Base-by-base conservation (phyloP, 331 rosid genomes). In the Rosa hybrid region DNA sequence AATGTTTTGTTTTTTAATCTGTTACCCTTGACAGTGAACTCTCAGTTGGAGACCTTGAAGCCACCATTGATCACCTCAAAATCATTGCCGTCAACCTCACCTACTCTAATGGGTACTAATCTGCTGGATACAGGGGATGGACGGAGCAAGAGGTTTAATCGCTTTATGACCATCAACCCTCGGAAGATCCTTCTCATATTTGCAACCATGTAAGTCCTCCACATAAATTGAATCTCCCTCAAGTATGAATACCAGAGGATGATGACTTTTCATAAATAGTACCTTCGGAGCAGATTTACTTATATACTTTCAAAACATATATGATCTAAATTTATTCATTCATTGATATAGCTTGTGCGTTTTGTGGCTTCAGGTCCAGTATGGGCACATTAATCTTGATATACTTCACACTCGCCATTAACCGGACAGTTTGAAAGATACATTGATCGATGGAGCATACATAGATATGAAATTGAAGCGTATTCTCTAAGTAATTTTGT, bases 341-440 rank as follows among this genome's bases (percentile, higher is more conserved):
- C 8, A 18, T 23, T 50, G 6, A 16, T 39, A 60, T 25, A 71
- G 4, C 17, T 62, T 39, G 54, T 62, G 49, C 48, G 54, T 46
- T 13, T 80, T 72, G 83, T 74, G 68, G 67, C 21, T 68, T 56
- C 77, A 81, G 84, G 84, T 81, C 84, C 6, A 68, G 84, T 54
- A 30, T 81, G 69, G 84, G 84, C 11, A 75, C 84, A 10, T 75
- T 81, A 18, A 68, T 75, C 68, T 79, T 81, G 68, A 81, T 81
- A 81, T 81, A 68, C 62, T 81, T 75, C 77, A 81, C 84, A 3
- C 79, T 81, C 53, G 80, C 84, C 62, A 81, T 81, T 59, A 81
- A 81, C 25, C 71, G 76, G 76, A 75, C 84, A 45, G 79, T 12
- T 65, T 65, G 64, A 65, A 16, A 4, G 18, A 34, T 16, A 3